These are phyloP conservation scores for Plasmodium knowlesi DNA, from an alignment of 169 alveolate genomes.

Conservation along the genomic window DNA sequence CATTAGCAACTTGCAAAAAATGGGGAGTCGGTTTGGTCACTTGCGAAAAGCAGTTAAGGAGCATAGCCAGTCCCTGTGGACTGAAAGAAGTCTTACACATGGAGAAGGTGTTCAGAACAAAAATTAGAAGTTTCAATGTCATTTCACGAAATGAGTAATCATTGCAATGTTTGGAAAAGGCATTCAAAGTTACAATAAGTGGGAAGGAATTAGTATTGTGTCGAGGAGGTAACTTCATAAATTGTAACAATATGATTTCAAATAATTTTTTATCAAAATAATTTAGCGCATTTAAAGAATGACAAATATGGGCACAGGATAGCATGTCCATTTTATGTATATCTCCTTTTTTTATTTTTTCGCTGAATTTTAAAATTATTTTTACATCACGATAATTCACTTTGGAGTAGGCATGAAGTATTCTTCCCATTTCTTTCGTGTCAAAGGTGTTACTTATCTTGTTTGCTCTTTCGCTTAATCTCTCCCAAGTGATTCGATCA, in stretches of 20 bases:
- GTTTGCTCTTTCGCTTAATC: constrained; percentile 45
- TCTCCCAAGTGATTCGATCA: constrained; percentile 69
- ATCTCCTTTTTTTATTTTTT: constrained; percentile 50
- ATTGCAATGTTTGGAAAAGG: constrained; percentile 61
- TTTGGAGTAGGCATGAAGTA: constrained; percentile 44
- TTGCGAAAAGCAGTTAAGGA: constrained; percentile 55
- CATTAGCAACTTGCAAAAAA: constrained; percentile 20
- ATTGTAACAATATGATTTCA: neutral
- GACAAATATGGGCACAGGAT: constrained; percentile 54
- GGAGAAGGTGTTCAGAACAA: constrained; percentile 3
- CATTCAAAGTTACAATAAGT: constrained; percentile 27
- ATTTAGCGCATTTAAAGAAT: constrained; percentile 57
- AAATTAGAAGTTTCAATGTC: constrained; percentile 12
- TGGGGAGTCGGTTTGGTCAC: constrained; percentile 56
- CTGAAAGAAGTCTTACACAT: constrained; percentile 26
- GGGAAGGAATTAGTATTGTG: constrained; percentile 30
- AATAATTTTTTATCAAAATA: constrained; percentile 42
- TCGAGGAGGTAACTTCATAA: neutral
- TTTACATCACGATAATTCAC: constrained; percentile 61
- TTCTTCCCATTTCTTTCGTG: constrained; percentile 67
- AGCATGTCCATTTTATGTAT: constrained; percentile 29
- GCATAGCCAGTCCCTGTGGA: constrained; percentile 66
- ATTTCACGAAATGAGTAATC: constrained; percentile 18
- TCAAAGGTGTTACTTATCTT: constrained; percentile 38
- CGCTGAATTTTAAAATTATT: constrained; percentile 53